These are phyloP conservation scores for Aspergillus transmontanensis DNA, from an alignment of 2,329 filamentous ascomycete genomes.

Conservation along the genomic window DNA sequence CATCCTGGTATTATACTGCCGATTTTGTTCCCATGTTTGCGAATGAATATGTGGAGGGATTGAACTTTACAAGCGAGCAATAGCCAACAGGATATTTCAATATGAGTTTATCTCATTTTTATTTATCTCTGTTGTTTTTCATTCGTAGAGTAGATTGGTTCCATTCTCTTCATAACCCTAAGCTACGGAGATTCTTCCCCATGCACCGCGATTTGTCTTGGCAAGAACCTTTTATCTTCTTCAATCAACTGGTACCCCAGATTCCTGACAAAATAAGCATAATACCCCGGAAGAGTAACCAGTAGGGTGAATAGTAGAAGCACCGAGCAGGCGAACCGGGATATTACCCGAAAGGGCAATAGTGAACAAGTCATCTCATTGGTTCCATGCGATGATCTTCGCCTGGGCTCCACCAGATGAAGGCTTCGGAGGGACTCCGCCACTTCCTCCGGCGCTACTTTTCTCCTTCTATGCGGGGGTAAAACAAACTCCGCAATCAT, in stretches of 20 bases:
- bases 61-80: neutral
- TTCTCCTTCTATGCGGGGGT: neutral
- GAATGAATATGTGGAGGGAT: slow-evolving; percentile 22
- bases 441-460: neutral
- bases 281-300: neutral
- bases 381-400: neutral
- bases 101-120: too few species aligned
- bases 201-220: neutral
- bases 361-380: neutral
- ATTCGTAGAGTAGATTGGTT: neutral
- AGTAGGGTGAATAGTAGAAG: neutral
- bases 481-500: neutral
- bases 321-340: neutral
- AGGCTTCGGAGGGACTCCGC: neutral
- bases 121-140: too few species aligned
- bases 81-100: neutral
- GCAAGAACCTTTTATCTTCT: too few species aligned
- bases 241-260: too few species aligned
- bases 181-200: neutral
- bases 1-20: slow-evolving; percentile 26
- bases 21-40: slow-evolving; percentile 31
- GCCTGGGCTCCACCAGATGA: neutral
- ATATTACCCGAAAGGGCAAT: neutral
- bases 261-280: neutral
- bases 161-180: neutral